Evolutionary conservation across 352 stramenopile species (phyloP), one percentile per base, ranked within the genome.

Genomic region (Pythium dissotocum): DNA sequence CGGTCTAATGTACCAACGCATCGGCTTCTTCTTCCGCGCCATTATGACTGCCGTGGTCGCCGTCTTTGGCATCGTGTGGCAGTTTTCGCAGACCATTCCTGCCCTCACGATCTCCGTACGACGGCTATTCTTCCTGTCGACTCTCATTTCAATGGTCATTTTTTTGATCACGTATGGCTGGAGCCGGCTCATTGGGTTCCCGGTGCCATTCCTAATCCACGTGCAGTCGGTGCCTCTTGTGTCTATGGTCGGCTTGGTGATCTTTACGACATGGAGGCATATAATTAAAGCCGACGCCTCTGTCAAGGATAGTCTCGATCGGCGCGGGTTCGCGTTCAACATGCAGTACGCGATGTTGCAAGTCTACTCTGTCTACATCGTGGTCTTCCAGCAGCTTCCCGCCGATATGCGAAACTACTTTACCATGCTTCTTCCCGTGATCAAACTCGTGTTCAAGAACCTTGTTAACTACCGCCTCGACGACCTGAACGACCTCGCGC

Each of bases 391-490:
- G 36, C 36, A 44, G 36, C 36, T 44, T 12, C 10, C 36, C 8
- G 16, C 7, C 6, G 36, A 44, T 12, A 12, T 12, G 12, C 36
- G 16, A 16, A 16, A 12, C 6, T 44, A 44, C 13, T 28, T 61
- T 13, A 55, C 61, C 4, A 16, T 58, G 14, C 16, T 52, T 8
- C 35, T 69, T 9, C 32, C 62, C 6, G 5, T 55, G 5, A 48
- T 69, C 26, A 69, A 69, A 46, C 52, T 69, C n/a, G 40, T 52
- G 13, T 62, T 63, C 40, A 61, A 62, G 38, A 63, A 69, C 53
- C 33, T n/a, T 9, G 28, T 58, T n/a, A 30, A 55, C 54, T 12
- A 26, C 4, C 38, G 53, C 1, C 10, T 62, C 10, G 35, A 57
- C 40, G 30, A 63, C 62, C 18, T 53, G 30, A n/a, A 54, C 10